Evolutionary conservation across 2,329 filamentous ascomycete genomes (phyloP).

Genomic region (Botryotinia convoluta): DNA sequence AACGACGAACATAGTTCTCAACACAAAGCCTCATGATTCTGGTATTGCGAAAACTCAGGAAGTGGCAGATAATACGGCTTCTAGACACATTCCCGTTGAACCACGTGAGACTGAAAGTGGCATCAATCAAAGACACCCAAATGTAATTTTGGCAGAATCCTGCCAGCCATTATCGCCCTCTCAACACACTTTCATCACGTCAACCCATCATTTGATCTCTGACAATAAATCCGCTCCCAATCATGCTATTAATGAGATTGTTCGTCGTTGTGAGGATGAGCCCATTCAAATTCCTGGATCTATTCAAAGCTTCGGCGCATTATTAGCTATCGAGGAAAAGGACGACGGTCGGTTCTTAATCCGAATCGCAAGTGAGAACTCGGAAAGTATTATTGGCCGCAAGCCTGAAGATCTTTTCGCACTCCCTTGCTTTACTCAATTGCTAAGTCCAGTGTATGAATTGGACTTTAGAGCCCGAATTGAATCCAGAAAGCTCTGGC

Average conservation of each 20-base stretch:
- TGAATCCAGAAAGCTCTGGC: slow-evolving; percentile 6
- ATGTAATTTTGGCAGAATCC: not conserved
- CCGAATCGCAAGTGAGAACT: slow-evolving; percentile 79
- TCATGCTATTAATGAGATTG: not conserved
- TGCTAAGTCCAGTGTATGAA: slow-evolving; percentile 73
- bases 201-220: slow-evolving; percentile 6
- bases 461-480: slow-evolving; percentile 9
- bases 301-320: slow-evolving; percentile 71
- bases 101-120: not conserved
- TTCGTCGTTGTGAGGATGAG: slow-evolving; percentile 74
- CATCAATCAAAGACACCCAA: slow-evolving; percentile 2
- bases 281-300: slow-evolving; percentile 67
- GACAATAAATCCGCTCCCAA: not conserved
- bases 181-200: not conserved
- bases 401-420: slow-evolving; percentile 72
- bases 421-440: slow-evolving; percentile 76
- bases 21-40: no score
- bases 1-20: not conserved
- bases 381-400: slow-evolving; percentile 69
- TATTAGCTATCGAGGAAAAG: slow-evolving; percentile 74
- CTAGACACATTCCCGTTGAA: not conserved
- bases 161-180: not conserved
- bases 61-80: not conserved
- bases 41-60: not conserved
- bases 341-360: slow-evolving; percentile 65